phyloP scores from a whole-genome alignment of 164 flowering plant genomes.

The Umbilicus rupestris region DNA sequence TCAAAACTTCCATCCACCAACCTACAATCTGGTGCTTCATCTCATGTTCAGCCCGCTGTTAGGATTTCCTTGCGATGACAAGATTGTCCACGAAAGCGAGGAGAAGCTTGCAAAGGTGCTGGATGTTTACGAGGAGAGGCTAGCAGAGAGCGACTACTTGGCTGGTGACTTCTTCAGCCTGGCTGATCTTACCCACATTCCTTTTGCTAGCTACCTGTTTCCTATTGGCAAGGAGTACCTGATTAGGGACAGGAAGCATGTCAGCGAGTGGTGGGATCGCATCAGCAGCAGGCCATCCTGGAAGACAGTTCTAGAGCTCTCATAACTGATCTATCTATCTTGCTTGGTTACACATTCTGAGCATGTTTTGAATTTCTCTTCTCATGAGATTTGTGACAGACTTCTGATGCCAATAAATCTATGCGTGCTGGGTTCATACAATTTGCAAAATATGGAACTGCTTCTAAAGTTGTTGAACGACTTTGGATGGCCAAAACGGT shows the following conservation, averaged over 20 bases:
- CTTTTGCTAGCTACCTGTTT: slow-evolving; percentile 33
- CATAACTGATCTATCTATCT: not conserved
- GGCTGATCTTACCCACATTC: slow-evolving; percentile 44
- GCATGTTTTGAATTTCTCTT: too few species aligned
- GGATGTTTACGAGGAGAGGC: slow-evolving; percentile 46
- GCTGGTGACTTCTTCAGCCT: slow-evolving; percentile 51
- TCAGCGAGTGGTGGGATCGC: slow-evolving; percentile 45
- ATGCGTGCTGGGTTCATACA: too few species aligned
- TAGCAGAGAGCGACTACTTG: slow-evolving; percentile 36
- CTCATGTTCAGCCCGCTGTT: slow-evolving; percentile 16
- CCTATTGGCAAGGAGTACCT: slow-evolving; percentile 26
- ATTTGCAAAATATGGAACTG: too few species aligned
- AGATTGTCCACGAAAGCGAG: slow-evolving; percentile 24
- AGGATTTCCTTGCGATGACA: slow-evolving; percentile 21
- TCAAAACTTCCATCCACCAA: slow-evolving; percentile 25
- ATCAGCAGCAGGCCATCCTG: slow-evolving; percentile 25
- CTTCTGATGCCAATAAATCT: too few species aligned
- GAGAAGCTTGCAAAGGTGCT: slow-evolving; percentile 36
- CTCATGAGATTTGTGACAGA: too few species aligned
- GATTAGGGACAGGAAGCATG: slow-evolving; percentile 35
- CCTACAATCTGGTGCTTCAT: slow-evolving; percentile 22
- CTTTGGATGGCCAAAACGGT: too few species aligned
- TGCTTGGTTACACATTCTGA: not conserved
- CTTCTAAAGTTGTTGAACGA: too few species aligned
- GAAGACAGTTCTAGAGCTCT: slow-evolving; percentile 19